Evolutionary conservation across 495 filamentous ascomycete species (phyloP).

Genomic region (Penicillium macrosclerotiorum): DNA sequence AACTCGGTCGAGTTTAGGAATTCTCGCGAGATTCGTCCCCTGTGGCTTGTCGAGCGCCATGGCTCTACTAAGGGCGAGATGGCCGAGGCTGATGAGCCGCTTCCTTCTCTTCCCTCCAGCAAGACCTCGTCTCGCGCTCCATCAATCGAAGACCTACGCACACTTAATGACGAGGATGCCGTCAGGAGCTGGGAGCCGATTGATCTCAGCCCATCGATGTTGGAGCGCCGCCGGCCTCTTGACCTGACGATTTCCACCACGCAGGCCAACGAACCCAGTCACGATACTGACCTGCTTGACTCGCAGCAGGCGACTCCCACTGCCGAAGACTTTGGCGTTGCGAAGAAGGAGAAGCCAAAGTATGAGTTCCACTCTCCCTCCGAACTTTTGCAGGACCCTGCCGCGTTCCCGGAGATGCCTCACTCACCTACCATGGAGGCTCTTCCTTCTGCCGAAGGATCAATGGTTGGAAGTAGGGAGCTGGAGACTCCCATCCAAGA

Average conservation of each 20-base stretch:
- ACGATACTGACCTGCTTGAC: slow-evolving; percentile 18
- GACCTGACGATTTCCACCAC: slow-evolving; percentile 25
- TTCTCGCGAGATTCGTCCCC: slow-evolving; percentile 47
- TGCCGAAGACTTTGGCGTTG: slow-evolving; percentile 15
- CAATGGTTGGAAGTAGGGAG: slow-evolving; percentile 26
- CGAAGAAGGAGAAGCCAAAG: slow-evolving; percentile 32
- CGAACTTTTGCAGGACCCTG: slow-evolving; percentile 41
- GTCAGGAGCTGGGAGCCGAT: slow-evolving; percentile 33
- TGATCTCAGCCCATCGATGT: slow-evolving; percentile 22
- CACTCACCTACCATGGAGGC: slow-evolving; percentile 22
- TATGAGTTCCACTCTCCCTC: slow-evolving; percentile 50
- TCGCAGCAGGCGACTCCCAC: slow-evolving; percentile 30
- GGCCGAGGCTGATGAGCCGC: slow-evolving; percentile 31
- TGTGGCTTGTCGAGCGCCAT: slow-evolving; percentile 51
- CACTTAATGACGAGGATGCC: slow-evolving; percentile 27
- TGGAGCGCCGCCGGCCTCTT: slow-evolving; percentile 14
- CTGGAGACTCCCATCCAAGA: slow-evolving; percentile 22
- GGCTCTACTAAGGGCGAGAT: slow-evolving; percentile 39
- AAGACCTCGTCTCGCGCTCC: slow-evolving; percentile 43
- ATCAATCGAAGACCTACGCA: slow-evolving; percentile 42
- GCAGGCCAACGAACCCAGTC: slow-evolving; percentile 11
- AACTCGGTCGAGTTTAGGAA: slow-evolving; percentile 48
- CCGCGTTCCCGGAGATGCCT: slow-evolving; percentile 24
- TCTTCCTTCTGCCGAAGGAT: slow-evolving; percentile 40
- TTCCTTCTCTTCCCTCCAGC: slow-evolving; percentile 52